Evolutionary conservation across 257 asterid species (phyloP), one percentile per base, ranked within the genome.

Genomic region (Penstemon davidsonii): DNA sequence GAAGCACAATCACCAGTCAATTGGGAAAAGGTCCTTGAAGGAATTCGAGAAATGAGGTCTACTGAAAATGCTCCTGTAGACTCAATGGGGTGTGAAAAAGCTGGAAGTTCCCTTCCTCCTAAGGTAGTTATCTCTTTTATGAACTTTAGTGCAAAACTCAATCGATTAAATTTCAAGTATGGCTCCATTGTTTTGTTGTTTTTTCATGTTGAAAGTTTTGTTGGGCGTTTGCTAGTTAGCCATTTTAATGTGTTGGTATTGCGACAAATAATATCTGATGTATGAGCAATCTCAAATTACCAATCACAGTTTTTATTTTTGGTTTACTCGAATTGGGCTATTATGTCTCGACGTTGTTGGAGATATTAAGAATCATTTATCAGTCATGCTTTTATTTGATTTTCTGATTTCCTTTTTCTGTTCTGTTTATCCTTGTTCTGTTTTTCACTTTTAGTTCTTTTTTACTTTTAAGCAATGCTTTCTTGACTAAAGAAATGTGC

Each of bases 1-100:
- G 33, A 25, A 87, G 93, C 74, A 37, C 73, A 76, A 43, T 59
- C 78, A 55, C 99, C 97, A 69, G 72, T 79, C 36, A 71, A 84
- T 75, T 94, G 99, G 99, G 96, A 80, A 69, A 84, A 76, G 71
- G 86, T 87, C 71, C 87, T 94, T 45, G 86, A 88, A 78, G 90
- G 89, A 65, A 94, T 91, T 75, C 95, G 86, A 49, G 75, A 72
- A 63, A 94, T 94, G 99, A 88, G 99, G 73, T 84, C 96, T 12
- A 78, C 84, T 47, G 99, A 91, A 81, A 87, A 85, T 78, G 99
- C 97, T 18, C 97, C 99, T 1, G 99, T 94, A n/a, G 99, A 94
- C 80, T 80, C 95, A 57, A 91, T 94, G 97, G 97, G 97, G 55
- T 94, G 97, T 80, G 97, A 94, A 77, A 94, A 91, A 67, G 99